Evolutionary conservation across 768 basidiomycete genomes (phyloP), one percentile per base, ranked within the genome.

Genomic region (Xerocomellus intermedius): DNA sequence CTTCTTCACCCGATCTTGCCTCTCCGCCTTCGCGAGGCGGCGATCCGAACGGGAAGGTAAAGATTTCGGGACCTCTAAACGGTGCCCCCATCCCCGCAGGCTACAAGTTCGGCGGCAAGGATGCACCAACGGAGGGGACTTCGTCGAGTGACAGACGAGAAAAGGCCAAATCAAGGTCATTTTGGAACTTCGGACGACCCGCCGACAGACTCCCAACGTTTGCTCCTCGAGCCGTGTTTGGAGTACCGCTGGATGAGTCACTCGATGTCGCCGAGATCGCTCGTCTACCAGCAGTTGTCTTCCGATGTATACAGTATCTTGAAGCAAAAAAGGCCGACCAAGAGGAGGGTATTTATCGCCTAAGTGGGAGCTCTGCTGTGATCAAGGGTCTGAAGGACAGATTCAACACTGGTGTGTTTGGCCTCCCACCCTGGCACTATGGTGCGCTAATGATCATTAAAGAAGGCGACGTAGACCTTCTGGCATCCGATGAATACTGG

Each of bases 401-500:
- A 56, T 99, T 98, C 75, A 98, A 99, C 67, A 69, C 77, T 57
- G 93, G 94, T 93, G 63, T 58, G 85, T 74, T 28, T 14, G 13
- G 3, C 39, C 26, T 42, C 39, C 36, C 30, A 12, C 42, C 35
- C 50, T 57, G 39, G 55, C 19, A 50, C 13, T 39, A 59, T 48
- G n/a, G 36, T 33, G 24, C 45, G 41, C 47, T 54, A 22, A 54
- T 42, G 54, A 54, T 47, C 46, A 42, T 42, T 66, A 43, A 64
- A 94, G 97, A 99, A 77, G 96, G 95, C n/a, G 97, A 99, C 71
- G 81, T 98, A 52, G 88, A 98, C 69, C 80, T 99, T 12, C 76
- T 96, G 36, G 84, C 81, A 36, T 84, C 87, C 9, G 91, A 94
- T 69, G 95, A 97, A 66, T 91, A 88, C 64, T 97, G 92, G 90